Conservation (phyloP, 345 rosid species). For the Carallia pectinifolia region DNA sequence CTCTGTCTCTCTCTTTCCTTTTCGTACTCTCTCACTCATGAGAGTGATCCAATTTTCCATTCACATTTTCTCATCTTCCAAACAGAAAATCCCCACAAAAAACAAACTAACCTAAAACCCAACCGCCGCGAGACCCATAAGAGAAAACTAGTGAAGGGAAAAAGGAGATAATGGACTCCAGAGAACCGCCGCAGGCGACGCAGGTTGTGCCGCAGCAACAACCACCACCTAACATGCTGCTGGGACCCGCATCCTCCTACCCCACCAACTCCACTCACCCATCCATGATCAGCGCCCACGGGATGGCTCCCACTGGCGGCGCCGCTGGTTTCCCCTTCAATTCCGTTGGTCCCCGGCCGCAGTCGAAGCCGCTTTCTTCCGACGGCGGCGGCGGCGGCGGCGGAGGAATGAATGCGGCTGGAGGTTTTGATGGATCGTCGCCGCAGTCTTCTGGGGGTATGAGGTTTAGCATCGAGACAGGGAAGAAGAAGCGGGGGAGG, state of each 20-base stretch:
- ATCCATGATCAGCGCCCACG: conserved; percentile 18
- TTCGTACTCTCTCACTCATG: not conserved
- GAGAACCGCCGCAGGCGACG: conserved; percentile 20
- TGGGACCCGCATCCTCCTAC: conserved; percentile 16
- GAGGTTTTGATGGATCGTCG: conserved; percentile 58
- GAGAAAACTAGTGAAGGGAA: too few species aligned
- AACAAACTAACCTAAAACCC: not conserved
- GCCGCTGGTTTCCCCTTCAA: conserved; percentile 27
- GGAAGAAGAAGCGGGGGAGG: conserved; percentile 85
- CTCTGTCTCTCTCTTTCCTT: not conserved
- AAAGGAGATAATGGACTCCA: conserved; percentile 11
- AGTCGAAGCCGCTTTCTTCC: conserved; percentile 17
- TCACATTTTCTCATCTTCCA: conserved; percentile 14
- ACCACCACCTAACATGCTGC: conserved; percentile 17
- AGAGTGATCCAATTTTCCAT: not conserved
- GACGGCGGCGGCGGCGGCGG: conserved; percentile 15
- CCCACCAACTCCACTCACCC: conserved; percentile 3
- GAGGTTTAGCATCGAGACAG: conserved; percentile 53
- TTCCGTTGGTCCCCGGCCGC: conserved; percentile 23
- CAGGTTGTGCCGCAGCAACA: conserved; percentile 9
- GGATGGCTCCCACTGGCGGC: not conserved
- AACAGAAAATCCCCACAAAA: conserved; percentile 1
- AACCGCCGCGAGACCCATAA: not conserved
- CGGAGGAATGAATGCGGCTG: not conserved
- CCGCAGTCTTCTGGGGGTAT: conserved; percentile 38